These are phyloP conservation scores for Trametes elegans DNA, from an alignment of 768 basidiomycete genomes.

Conservation along the genomic window DNA sequence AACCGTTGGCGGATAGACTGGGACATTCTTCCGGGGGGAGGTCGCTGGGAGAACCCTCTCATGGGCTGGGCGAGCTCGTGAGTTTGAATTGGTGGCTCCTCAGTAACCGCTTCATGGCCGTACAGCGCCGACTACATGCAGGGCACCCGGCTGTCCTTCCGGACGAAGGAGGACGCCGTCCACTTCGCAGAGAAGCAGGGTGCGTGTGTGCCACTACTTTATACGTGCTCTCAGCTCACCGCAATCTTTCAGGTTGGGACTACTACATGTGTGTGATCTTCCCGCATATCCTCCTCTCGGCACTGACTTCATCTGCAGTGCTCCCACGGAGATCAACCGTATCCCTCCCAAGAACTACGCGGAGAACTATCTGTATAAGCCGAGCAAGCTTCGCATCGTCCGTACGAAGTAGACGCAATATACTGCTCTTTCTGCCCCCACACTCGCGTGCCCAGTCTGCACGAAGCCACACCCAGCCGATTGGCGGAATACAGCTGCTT, in stretches of 20 bases:
- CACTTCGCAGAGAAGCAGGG: constrained; percentile 98
- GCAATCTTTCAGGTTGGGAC: constrained; percentile 72
- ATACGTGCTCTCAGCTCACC: background rate
- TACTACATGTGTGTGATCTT: constrained; percentile 74
- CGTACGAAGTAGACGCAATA: constrained; percentile 79
- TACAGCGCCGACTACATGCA: constrained; percentile 94
- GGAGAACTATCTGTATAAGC: constrained; percentile 87
- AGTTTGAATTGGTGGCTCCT: constrained; percentile 30
- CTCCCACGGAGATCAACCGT: constrained; percentile 47
- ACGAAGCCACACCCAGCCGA: no score
- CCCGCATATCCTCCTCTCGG: constrained; percentile 13
- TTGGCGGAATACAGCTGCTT: no score
- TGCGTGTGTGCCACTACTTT: constrained; percentile 28
- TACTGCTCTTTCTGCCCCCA: background rate
- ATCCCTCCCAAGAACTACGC: constrained; percentile 87
- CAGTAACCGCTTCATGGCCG: background rate
- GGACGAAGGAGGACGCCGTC: constrained; percentile 84
- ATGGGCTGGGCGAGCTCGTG: constrained; percentile 98
- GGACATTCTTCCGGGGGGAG: constrained; percentile 85
- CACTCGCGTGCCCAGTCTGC: no score
- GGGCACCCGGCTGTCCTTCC: constrained; percentile 80
- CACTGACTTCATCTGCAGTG: background rate
- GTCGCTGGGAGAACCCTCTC: constrained; percentile 96
- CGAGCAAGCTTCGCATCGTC: constrained; percentile 74
- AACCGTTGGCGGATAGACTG: constrained; percentile 94